Base-by-base conservation (phyloP, 1,284 basidiomycete genomes). In the Marasmius oreades region DNA sequence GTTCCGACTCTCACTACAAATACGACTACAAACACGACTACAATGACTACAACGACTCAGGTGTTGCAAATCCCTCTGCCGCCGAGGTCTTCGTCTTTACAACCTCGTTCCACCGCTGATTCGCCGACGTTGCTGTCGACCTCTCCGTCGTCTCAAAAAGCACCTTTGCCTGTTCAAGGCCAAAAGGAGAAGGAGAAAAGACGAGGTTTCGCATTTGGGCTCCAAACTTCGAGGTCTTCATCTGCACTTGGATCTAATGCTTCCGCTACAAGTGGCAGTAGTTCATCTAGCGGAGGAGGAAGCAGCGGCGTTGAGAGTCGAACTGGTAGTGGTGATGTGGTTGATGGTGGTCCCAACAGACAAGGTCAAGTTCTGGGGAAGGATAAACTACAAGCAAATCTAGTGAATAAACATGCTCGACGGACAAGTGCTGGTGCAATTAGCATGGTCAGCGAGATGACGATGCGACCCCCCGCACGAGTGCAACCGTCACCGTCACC, bases 11-110 rank as follows among this genome's bases (percentile, higher is more conserved):
- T 44, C 16, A 26, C 31, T 14, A 20, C 36, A 16, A 23, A 23
- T 18, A 52, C 50, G 10, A 45, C 50, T 43, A 47, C 52, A n/a
- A 57, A 51, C 8, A 51, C 52, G 5, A 53, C 52, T 10, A 57
- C 46, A 0, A 57, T 47, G 5, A 42, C 51, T 3, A 51, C 51
- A 12, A 42, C 53, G 28, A 45, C 50, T 16, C 12, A 11, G 31
- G 33, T 36, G 28, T 20, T 22, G 28, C 45, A 39, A 34, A 51
- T 33, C 7, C 48, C 43, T 18, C n/a, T 16, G 4, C 47, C 18
- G 39, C 44, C 56, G 46, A 52, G 37, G 16, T 18, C 51, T 20
- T 46, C 54, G 6, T 42, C 47, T 4, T 26, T 18, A 20, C 28
- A 23, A 5, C 47, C 47, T 45, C n/a, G 12, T 5, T 12, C 11